Evolutionary conservation across 192 early-diverging fungal species (phyloP), one percentile per base, ranked within the genome.

Genomic region (Haplosporangium gracile): DNA sequence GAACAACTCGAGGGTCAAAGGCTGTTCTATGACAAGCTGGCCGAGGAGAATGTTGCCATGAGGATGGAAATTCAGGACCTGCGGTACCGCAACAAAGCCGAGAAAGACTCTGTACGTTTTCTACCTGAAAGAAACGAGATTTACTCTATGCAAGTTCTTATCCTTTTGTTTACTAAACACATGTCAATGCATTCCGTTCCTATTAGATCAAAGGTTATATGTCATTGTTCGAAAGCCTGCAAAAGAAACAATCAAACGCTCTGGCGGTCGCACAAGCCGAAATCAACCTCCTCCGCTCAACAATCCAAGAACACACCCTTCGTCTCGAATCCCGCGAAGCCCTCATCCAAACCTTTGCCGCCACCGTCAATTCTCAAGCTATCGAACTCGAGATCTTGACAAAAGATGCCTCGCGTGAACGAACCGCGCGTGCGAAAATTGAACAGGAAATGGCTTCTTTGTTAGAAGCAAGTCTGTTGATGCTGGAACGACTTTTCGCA

Each of bases 221-320:
- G 84, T 86, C 84, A 4, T 53, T 86, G 11, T 86, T 81, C 72
- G 84, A 86, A 72, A 81, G 74, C 24, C 57, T 86, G 22, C 84
- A 86, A 81, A 86, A 81, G 76, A 86, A 86, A 26, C 84, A 86
- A 78, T 42, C 79, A 18, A 86, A 81, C 68, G 84, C 84, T 10
- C 43, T 86, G 36, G 78, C 84, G n/a, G 79, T 74, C n/a, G 73
- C 84, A 8, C 79, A 78, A 49, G 47, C 76, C 26, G 75, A 86
- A 34, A 86, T 86, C 22, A 49, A 70, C 13, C 49, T 78, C 11
- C 49, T 86, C 9, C 68, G 75, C 0, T 55, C 70, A 7, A 38
- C 49, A 18, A 5, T 75, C 18, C 53, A 71, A 29, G 84, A 81
- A 15, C 70, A 45, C 29, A 29, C 36, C 1, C 16, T 49, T n/a